A percentile compares a stretch with the other conserved stretches of the same genome.
Conservation (phyloP, 305 asterid genomes). For the Fraxinus latifolia region DNA sequence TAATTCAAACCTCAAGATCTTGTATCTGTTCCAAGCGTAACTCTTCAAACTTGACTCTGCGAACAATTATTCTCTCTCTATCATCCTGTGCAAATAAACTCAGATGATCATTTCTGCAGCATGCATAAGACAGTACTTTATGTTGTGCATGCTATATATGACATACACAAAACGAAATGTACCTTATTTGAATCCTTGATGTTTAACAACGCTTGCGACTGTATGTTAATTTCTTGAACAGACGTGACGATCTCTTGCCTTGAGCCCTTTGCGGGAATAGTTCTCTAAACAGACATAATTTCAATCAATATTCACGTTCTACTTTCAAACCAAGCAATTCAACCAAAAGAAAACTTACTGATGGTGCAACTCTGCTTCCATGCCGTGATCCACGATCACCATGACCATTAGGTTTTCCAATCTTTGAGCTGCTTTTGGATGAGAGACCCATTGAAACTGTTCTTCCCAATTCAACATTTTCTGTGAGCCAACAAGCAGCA, state of each 20-base stretch:
- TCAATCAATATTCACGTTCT: constrained; percentile 16
- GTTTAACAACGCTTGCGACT: constrained; percentile 78
- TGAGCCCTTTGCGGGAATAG: constrained; percentile 64
- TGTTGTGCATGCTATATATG: not conserved
- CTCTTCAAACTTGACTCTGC: constrained; percentile 94
- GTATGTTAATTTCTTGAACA: constrained; percentile 77
- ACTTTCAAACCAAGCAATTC: constrained; percentile 14
- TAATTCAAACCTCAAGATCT: constrained; percentile 83
- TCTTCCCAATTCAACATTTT: constrained; percentile 58
- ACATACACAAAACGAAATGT: constrained; percentile 3
- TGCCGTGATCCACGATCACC: constrained; percentile 60
- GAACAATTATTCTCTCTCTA: constrained; percentile 81
- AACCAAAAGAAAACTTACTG: constrained; percentile 54
- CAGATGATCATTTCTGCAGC: constrained; percentile 17
- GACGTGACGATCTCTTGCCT: constrained; percentile 76
- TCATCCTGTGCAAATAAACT: constrained; percentile 66
- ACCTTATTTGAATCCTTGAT: constrained; percentile 94
- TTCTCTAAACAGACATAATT: constrained; percentile 46
- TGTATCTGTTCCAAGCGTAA: constrained; percentile 91
- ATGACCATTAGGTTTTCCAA: constrained; percentile 60
- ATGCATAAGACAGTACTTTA: not conserved
- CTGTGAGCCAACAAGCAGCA: constrained; percentile 38
- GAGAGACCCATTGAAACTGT: constrained; percentile 48
- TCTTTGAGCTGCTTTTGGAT: constrained; percentile 63
- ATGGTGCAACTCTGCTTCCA: constrained; percentile 72